Evolutionary conservation across 2,329 filamentous ascomycete species (phyloP), one percentile per base, ranked within the genome.

Genomic region (Paecilomyces sp.): DNA sequence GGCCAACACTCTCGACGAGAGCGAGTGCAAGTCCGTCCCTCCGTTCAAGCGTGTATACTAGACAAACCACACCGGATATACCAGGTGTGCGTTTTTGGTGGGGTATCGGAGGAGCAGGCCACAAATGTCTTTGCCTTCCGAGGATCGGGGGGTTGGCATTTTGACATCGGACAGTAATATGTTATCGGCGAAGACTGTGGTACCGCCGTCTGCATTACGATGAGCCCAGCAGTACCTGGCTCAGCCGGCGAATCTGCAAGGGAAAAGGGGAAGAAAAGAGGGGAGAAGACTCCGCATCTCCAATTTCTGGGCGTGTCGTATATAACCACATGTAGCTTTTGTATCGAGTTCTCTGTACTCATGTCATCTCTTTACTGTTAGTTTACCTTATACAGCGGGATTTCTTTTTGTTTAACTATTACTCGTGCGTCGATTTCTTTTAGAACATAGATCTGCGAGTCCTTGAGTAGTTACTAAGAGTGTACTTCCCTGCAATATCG

Each of bases 1-100:
- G 63, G 83, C 83, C 67, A 87, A 85, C 63, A 97, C 94, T 28
- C 82, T 99, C 67, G 94, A 97, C 72, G 92, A 96, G 85, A 87
- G 84, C 70, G 94, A 99, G 85, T 97, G 94, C 87, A 92, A 94
- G 84, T 82, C 91, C 66, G 91, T 99, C 62, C 92, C 93, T 68
- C 94, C 94, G 54, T 97, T 97, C 85, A 96, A 97, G 87, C 77
- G 80, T 74, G 77, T 74, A 58, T 82, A 82, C 72, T 82, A 80
- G 70, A 61, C 62, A 54, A 57, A 56, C 15, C 41, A 8, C 41
- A 47, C 36, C 11, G 36, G 36, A 18, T 47, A 25, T 53, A 30
- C 25, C n/a, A n/a, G 28, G 51, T 53, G 22, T 30, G 51, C 28
- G 51, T 25, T 30, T 1, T 53, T 53, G 24, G 28, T 53, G 22